These are phyloP conservation scores for Torulaspora indica DNA, from an alignment of 805 yeast genomes.

Conservation along the genomic window DNA sequence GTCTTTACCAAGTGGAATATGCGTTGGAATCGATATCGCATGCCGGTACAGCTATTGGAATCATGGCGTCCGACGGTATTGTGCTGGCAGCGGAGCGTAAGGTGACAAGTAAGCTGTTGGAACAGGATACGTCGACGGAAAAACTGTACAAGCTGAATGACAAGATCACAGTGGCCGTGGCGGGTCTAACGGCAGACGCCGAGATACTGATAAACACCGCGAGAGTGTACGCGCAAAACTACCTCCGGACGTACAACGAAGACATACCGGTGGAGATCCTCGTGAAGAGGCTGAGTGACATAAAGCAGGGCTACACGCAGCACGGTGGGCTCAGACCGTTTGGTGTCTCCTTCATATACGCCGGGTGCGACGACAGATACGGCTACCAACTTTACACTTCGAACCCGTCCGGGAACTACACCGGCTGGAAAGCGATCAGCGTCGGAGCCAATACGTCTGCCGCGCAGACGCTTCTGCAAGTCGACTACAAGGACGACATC, in stretches of 20 bases:
- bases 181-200: slow-evolving; percentile 98
- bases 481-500: slow-evolving; percentile 85
- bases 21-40: slow-evolving; percentile 97
- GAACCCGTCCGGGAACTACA: slow-evolving; percentile 95
- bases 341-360: slow-evolving; percentile 94
- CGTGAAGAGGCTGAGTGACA: slow-evolving; percentile 84
- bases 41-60: slow-evolving; percentile 96
- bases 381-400: slow-evolving; percentile 91
- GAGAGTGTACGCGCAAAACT: slow-evolving; percentile 77
- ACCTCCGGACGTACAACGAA: slow-evolving; percentile 82
- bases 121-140: slow-evolving; percentile 90
- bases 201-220: slow-evolving; percentile 82
- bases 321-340: slow-evolving; percentile 98
- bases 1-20: slow-evolving; percentile 94
- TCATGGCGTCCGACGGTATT: slow-evolving; percentile 80
- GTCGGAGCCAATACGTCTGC: slow-evolving; percentile 96
- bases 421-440: slow-evolving; percentile 97
- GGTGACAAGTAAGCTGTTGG: slow-evolving; percentile 85
- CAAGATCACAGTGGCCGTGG: slow-evolving; percentile 86
- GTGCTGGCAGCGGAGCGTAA: slow-evolving; percentile 96
- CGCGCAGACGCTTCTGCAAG: slow-evolving; percentile 92
- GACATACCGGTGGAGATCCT: slow-evolving; percentile 90
- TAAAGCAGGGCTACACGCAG: slow-evolving; percentile 97
- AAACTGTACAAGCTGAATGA: slow-evolving; percentile 84
- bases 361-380: slow-evolving; percentile 87